A percentile compares a stretch with the other conserved stretches of the same genome.
Evolutionary conservation across 495 filamentous ascomycete genomes (phyloP).

Genomic region (Podospora appendiculata): DNA sequence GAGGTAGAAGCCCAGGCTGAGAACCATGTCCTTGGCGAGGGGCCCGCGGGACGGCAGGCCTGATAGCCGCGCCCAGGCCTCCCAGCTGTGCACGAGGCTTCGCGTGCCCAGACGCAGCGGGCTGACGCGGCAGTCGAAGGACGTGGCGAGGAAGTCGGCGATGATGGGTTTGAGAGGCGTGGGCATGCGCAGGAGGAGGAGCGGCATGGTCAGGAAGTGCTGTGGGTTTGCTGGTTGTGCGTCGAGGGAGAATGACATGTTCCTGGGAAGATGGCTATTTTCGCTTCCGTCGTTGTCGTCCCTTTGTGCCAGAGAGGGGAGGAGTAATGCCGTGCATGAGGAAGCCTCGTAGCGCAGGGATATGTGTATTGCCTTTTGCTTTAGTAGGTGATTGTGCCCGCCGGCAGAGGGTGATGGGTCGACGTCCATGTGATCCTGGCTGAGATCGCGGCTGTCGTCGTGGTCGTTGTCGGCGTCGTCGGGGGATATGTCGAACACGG

Average conservation of each 20-base stretch:
- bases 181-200: slow-evolving; percentile 40
- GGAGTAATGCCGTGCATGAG: slow-evolving; percentile 29
- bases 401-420: background rate
- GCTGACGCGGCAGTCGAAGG: slow-evolving; percentile 41
- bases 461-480: background rate
- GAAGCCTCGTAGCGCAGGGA: slow-evolving; percentile 34
- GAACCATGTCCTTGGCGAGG: slow-evolving; percentile 27
- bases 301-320: slow-evolving; percentile 21
- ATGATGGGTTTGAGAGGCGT: slow-evolving; percentile 30
- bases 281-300: background rate
- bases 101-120: slow-evolving; percentile 34
- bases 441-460: slow-evolving; percentile 5
- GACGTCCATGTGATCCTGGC: background rate
- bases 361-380: slow-evolving; percentile 22
- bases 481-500: slow-evolving; percentile 8
- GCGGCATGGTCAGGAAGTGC: slow-evolving; percentile 29
- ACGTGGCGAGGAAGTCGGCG: slow-evolving; percentile 33
- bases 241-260: no score
- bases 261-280: background rate
- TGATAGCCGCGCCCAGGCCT: slow-evolving; percentile 30
- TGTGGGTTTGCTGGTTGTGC: no score
- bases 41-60: slow-evolving; percentile 10
- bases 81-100: slow-evolving; percentile 30
- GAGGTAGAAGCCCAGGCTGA: slow-evolving; percentile 34
- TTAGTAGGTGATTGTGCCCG: background rate